Evolutionary conservation across 768 basidiomycete species (phyloP).

Genomic region (Russula ochroleuca): DNA sequence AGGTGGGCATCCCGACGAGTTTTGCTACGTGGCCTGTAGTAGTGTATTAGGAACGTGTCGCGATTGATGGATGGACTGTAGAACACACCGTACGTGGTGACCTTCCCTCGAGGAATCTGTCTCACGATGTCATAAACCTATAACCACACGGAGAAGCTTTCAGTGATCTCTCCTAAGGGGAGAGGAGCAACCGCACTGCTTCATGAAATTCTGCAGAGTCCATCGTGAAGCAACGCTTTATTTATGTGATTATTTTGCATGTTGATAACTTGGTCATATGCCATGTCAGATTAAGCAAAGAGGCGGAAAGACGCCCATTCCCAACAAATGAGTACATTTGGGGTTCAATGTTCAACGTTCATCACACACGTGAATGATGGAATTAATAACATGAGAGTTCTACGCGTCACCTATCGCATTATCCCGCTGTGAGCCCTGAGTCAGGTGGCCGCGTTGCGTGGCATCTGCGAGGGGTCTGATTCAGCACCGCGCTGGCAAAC

Average conservation of each 20-base stretch:
- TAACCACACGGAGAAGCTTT: background rate
- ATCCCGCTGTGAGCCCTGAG: background rate
- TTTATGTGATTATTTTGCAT: constrained; percentile 5
- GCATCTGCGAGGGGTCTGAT: background rate
- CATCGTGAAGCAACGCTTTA: constrained; percentile 30
- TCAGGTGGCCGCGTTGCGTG: constrained; percentile 3
- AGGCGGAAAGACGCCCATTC: background rate
- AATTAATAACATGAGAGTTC: background rate
- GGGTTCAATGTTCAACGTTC: background rate
- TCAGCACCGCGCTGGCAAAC: constrained; percentile 11
- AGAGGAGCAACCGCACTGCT: constrained; percentile 38
- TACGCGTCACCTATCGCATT: background rate
- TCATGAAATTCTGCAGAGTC: constrained; percentile 63
- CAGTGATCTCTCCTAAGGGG: background rate
- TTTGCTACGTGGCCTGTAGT: constrained; percentile 70
- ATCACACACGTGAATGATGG: background rate
- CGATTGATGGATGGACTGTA: background rate
- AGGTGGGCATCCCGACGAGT: constrained; percentile 70
- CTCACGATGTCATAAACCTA: constrained; percentile 74
- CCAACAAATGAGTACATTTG: background rate
- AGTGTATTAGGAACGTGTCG: background rate
- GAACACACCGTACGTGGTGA: constrained; percentile 69
- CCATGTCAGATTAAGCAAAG: no score
- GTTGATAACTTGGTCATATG: background rate
- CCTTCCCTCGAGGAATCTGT: constrained; percentile 59